Conservation (phyloP, 2,329 filamentous ascomycete species). For the Tolypocladium cylindrosporum region DNA sequence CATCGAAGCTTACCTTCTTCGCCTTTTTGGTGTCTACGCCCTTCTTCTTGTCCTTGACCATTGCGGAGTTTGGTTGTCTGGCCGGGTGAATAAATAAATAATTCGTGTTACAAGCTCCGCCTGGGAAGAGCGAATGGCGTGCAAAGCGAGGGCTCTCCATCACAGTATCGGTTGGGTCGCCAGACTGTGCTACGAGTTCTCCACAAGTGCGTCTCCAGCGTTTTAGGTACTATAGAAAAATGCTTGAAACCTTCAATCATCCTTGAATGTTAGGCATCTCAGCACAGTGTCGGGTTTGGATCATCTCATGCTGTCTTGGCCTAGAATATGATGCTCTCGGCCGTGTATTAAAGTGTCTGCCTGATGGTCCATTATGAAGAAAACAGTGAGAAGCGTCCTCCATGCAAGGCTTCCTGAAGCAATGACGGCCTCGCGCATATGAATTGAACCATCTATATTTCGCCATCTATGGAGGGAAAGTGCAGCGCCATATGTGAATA, state of each 20-base stretch:
- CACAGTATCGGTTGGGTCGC: not conserved
- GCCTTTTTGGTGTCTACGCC: slow-evolving; percentile 37
- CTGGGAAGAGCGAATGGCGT: not conserved
- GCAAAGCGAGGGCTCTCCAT: not conserved
- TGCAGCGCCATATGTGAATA: too few relatives aligned
- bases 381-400: too few relatives aligned
- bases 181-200: not conserved
- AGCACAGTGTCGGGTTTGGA: not conserved
- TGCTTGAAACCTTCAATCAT: not conserved
- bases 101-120: not conserved
- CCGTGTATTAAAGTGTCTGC: not conserved
- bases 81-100: not conserved
- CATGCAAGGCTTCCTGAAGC: too few relatives aligned
- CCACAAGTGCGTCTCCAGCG: not conserved
- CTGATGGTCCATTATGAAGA: too few relatives aligned
- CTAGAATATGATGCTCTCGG: not conserved
- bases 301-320: not conserved
- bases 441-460: too few relatives aligned
- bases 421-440: too few relatives aligned
- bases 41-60: slow-evolving; percentile 47
- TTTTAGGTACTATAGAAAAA: not conserved
- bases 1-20: slow-evolving; percentile 28
- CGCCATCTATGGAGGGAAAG: too few relatives aligned
- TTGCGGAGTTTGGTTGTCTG: slow-evolving; percentile 10
- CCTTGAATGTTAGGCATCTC: not conserved